phyloP scores from a whole-genome alignment of 1,284 basidiomycete species.

The Rhizoctonia solani region DNA sequence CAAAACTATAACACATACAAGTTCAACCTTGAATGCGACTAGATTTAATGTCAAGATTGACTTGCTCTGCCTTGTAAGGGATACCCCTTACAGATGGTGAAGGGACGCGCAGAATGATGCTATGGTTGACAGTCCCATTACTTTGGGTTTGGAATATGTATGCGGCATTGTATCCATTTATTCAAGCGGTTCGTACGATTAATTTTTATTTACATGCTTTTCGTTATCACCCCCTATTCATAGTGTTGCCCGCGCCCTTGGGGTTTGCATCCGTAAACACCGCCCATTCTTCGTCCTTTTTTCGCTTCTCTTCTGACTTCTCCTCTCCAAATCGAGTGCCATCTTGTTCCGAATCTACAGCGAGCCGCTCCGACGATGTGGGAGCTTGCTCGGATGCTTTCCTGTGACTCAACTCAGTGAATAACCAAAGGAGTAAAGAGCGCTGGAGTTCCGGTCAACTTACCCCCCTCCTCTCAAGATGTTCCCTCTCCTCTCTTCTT shows the following conservation, averaged over 20 bases:
- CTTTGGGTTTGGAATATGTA: too few species aligned
- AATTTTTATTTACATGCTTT: background rate
- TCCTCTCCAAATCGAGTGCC: constrained; percentile 71
- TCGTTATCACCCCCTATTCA: constrained; percentile 84
- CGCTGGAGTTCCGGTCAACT: constrained; percentile 29
- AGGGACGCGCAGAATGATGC: too few species aligned
- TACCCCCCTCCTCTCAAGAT: constrained; percentile 87
- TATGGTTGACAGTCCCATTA: too few species aligned
- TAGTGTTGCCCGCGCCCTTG: constrained; percentile 88
- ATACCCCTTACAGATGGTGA: too few species aligned
- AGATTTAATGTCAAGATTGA: too few species aligned
- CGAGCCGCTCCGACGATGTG: constrained; percentile 77
- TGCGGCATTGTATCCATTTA: background rate
- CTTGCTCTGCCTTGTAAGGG: too few species aligned
- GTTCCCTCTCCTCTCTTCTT: constrained; percentile 83
- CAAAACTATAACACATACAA: too few species aligned
- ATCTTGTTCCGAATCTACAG: constrained; percentile 80
- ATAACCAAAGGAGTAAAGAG: constrained; percentile 25
- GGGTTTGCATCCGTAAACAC: constrained; percentile 78
- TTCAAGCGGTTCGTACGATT: too few species aligned
- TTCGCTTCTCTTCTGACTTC: constrained; percentile 75
- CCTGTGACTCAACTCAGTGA: constrained; percentile 49
- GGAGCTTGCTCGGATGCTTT: constrained; percentile 66
- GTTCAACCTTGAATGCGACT: too few species aligned
- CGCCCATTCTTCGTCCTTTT: constrained; percentile 88